Percentiles rank a stretch among this genome's conserved stretches.
phyloP scores from a whole-genome alignment of 2,329 filamentous ascomycete genomes.

The Sporothrix protearum region DNA sequence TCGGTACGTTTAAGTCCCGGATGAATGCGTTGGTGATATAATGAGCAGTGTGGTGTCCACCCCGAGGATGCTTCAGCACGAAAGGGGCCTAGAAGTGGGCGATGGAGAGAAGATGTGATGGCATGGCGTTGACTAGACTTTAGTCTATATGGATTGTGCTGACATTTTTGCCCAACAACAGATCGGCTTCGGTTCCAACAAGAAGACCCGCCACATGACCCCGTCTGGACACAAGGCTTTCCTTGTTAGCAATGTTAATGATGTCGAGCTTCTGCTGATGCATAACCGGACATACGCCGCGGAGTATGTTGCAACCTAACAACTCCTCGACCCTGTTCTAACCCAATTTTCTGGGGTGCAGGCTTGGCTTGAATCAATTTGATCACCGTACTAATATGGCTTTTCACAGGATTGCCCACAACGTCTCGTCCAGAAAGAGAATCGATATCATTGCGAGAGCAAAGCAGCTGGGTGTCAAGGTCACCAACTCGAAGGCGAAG shows the following conservation, averaged over 20 bases:
- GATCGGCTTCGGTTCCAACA: conserved; percentile 99
- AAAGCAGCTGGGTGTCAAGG: conserved; percentile 98
- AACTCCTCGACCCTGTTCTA: not conserved
- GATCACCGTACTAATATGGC: conserved; percentile 33
- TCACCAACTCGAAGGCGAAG: conserved; percentile 99
- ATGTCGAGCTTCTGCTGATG: conserved; percentile 98
- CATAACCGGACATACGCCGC: conserved; percentile 99
- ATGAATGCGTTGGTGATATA: not conserved
- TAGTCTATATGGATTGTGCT: not conserved
- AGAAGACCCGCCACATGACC: conserved; percentile 98
- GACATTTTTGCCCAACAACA: conserved; percentile 40
- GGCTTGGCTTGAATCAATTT: not conserved
- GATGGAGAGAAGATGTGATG: not conserved
- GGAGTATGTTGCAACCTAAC: conserved; percentile 65
- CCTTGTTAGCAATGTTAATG: conserved; percentile 94
- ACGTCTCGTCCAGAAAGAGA: conserved; percentile 97
- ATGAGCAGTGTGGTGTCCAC: not conserved
- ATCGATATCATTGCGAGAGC: conserved; percentile 96
- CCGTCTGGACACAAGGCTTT: conserved; percentile 99
- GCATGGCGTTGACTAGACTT: not conserved
- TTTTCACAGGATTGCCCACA: conserved; percentile 80
- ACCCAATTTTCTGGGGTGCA: not conserved
- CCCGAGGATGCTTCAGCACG: not conserved
- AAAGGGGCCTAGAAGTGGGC: not conserved
- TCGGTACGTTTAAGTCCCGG: conserved; percentile 65